Percentiles rank a stretch among this genome's conserved stretches.
phyloP scores from a whole-genome alignment of 2,329 filamentous ascomycete species.

The Trichoderma oligosporum region DNA sequence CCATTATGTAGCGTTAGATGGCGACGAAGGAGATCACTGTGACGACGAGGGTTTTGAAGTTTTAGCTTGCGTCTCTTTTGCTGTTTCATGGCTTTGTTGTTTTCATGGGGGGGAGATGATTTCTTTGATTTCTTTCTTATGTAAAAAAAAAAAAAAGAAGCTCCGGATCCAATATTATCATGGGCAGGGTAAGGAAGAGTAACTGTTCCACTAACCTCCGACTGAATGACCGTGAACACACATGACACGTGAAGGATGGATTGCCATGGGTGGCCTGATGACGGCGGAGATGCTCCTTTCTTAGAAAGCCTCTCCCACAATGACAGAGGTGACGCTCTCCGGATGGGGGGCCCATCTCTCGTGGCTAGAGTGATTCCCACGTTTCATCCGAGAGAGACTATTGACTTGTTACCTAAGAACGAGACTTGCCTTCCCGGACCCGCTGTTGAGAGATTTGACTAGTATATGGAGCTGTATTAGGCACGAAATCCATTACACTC shows the following conservation, averaged over 20 bases:
- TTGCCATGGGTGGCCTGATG: constrained; percentile 40
- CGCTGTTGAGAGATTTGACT: not conserved
- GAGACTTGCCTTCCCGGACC: not conserved
- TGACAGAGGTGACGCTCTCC: constrained; percentile 35
- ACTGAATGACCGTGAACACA: constrained; percentile 39
- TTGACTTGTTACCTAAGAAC: not conserved
- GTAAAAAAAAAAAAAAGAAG: no score
- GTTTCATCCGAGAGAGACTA: constrained; percentile 13
- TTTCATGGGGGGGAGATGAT: no score
- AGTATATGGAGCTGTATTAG: not conserved
- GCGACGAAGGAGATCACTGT: constrained; percentile 38
- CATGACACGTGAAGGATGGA: constrained; percentile 33
- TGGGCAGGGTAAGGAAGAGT: not conserved
- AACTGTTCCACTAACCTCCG: constrained; percentile 33
- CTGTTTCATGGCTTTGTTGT: constrained; percentile 5
- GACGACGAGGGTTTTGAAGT: not conserved
- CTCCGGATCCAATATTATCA: no score
- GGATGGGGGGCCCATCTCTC: constrained; percentile 17
- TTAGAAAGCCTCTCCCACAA: constrained; percentile 39
- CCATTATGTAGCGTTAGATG: constrained; percentile 36
- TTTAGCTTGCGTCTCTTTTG: constrained; percentile 11
- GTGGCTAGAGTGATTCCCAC: constrained; percentile 8
- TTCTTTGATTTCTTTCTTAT: not conserved
- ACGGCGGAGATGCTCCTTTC: constrained; percentile 39
- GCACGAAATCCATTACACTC: not conserved